Conservation (phyloP, 108 stramenopile species). For the Conticribra weissflogii region DNA sequence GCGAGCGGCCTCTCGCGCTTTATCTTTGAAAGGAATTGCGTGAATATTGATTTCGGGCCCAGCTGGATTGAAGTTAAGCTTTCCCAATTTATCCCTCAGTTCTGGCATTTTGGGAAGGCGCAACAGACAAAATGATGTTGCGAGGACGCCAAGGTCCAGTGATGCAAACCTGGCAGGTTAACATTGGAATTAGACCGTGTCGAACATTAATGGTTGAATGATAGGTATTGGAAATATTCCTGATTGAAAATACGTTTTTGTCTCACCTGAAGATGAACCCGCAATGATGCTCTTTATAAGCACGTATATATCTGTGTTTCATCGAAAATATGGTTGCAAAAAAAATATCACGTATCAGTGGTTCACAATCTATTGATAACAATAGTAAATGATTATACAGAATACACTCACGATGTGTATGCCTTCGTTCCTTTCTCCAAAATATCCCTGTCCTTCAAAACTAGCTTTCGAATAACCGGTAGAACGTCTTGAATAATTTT, state of each 20-base stretch:
- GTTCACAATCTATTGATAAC: not conserved
- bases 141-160: slow-evolving; percentile 88
- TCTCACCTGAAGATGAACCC: slow-evolving; percentile 89
- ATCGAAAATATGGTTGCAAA: slow-evolving; percentile 16
- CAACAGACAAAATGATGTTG: slow-evolving; percentile 91
- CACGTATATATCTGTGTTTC: slow-evolving; percentile 80
- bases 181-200: no score
- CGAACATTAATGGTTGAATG: no score
- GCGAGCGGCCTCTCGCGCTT: slow-evolving; percentile 86
- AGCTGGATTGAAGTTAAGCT: slow-evolving; percentile 74
- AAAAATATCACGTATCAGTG: no score
- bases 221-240: no score
- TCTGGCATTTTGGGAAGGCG: slow-evolving; percentile 98
- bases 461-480: slow-evolving; percentile 66
- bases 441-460: slow-evolving; percentile 90
- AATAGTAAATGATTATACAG: not conserved
- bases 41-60: slow-evolving; percentile 83
- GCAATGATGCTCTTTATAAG: slow-evolving; percentile 96
- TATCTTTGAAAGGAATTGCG: slow-evolving; percentile 88
- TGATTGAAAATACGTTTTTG: not conserved
- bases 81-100: slow-evolving; percentile 64
- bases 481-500: slow-evolving; percentile 63
- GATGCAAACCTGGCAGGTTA: slow-evolving; percentile 74
- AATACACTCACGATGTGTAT: slow-evolving; percentile 69
- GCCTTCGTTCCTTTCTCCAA: slow-evolving; percentile 98